phyloP scores from a whole-genome alignment of 1,139 yeast species.

The Yamadazyma atmosphaerica region DNA sequence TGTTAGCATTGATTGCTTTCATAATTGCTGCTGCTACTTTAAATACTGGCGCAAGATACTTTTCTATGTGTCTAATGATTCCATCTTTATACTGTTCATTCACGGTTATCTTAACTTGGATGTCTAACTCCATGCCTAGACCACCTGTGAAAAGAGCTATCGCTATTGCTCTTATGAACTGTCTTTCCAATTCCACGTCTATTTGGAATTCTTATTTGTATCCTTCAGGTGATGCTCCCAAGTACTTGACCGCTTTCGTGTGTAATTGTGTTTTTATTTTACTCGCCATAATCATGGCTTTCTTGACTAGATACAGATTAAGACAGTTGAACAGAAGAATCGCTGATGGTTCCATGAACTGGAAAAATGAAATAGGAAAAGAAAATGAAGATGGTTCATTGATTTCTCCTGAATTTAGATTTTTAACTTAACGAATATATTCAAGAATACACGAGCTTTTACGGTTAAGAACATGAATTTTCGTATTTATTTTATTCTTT shows the following conservation, averaged over 20 bases:
- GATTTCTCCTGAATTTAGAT: conserved; percentile 46
- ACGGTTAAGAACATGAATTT: too few species aligned
- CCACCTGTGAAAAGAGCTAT: conserved; percentile 57
- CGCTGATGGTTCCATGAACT: conserved; percentile 47
- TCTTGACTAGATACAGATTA: conserved; percentile 40
- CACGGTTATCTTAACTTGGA: conserved; percentile 56
- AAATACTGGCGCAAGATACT: conserved; percentile 59
- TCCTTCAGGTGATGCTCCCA: conserved; percentile 42
- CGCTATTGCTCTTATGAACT: conserved; percentile 52
- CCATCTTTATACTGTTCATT: conserved; percentile 59
- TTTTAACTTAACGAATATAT: conserved; percentile 29
- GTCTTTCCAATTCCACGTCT: conserved; percentile 52
- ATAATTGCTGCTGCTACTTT: conserved; percentile 55
- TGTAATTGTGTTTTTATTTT: conserved; percentile 51
- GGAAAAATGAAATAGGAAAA: conserved; percentile 52
- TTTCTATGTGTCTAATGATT: conserved; percentile 63
- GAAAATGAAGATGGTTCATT: conserved; percentile 43
- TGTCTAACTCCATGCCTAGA: conserved; percentile 52
- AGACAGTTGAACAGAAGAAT: conserved; percentile 42
- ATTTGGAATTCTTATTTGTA: conserved; percentile 56
- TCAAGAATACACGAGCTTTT: too few species aligned
- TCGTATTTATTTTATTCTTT: too few species aligned
- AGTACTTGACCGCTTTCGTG: conserved; percentile 45
- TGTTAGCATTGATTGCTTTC: conserved; percentile 47
- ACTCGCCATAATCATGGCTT: conserved; percentile 40